These are phyloP conservation scores for Fagopyrum homotropicum DNA, from an alignment of 148 eudicot species.

Conservation along the genomic window DNA sequence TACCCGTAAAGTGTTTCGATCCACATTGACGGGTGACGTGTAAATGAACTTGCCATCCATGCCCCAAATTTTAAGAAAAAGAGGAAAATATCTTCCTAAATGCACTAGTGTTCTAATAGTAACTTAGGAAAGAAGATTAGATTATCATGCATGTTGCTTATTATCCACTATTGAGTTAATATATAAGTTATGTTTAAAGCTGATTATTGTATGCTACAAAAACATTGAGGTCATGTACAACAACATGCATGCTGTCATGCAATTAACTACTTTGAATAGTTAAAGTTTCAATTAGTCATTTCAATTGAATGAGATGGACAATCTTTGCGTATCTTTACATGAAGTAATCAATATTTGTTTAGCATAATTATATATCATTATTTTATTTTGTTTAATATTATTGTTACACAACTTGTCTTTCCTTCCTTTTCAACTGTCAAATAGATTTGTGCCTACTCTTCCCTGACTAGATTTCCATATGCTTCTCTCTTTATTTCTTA, in stretches of 20 bases:
- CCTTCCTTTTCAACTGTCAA: neutral
- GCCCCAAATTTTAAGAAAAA: no score
- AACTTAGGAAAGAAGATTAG: no score
- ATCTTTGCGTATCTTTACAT: slow-evolving; percentile 8
- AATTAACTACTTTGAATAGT: slow-evolving; percentile 1
- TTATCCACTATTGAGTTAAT: neutral
- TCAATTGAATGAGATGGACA: slow-evolving; percentile 3
- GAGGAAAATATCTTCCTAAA: no score
- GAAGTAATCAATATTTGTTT: slow-evolving; percentile 9
- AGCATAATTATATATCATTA: neutral
- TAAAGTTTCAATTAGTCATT: neutral
- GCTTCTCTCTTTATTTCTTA: neutral
- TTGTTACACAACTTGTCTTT: slow-evolving; percentile 1
- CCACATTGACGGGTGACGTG: no score
- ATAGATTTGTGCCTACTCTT: neutral
- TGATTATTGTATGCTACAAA: neutral
- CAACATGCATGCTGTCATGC: slow-evolving; percentile 1
- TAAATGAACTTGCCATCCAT: no score
- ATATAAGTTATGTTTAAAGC: neutral
- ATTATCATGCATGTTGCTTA: neutral
- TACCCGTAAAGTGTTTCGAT: no score
- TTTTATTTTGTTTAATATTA: neutral
- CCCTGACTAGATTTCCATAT: slow-evolving; percentile 8
- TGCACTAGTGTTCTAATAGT: no score
- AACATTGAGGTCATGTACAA: neutral